Conservation (phyloP, 2,329 filamentous ascomycete species). For the Phyllosticta citribraziliensis region DNA sequence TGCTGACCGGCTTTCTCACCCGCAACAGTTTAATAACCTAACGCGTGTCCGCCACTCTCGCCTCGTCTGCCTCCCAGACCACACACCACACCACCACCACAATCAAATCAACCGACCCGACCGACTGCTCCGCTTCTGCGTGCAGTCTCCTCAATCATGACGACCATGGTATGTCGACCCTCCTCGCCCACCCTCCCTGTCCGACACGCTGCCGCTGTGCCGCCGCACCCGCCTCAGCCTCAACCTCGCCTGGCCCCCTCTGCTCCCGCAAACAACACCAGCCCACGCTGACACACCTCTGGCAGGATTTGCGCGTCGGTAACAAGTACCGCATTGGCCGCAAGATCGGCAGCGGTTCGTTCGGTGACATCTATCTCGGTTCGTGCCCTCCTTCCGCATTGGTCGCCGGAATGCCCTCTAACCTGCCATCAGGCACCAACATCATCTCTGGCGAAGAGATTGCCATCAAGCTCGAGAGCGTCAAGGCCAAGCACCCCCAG, state of each 20-base stretch:
- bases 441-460: constrained; percentile 99
- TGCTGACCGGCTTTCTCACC: constrained; percentile 28
- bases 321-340: constrained; percentile 99
- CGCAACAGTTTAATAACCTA: constrained; percentile 27
- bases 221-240: constrained; percentile 6
- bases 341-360: constrained; percentile 96
- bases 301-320: constrained; percentile 91
- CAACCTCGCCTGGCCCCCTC: constrained; percentile 10
- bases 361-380: constrained; percentile 95
- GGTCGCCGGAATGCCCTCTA: constrained; percentile 1
- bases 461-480: constrained; percentile 97
- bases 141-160: constrained; percentile 37
- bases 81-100: constrained; percentile 19
- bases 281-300: constrained; percentile 15
- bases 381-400: constrained; percentile 19
- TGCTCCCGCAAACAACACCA: constrained; percentile 9
- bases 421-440: constrained; percentile 63
- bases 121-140: constrained; percentile 5
- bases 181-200: constrained; percentile 23
- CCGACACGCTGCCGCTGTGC: constrained; percentile 16
- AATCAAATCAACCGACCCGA: constrained; percentile 12
- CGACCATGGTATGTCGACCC: constrained; percentile 48
- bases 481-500: constrained; percentile 99
- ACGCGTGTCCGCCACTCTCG: constrained; percentile 11
- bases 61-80: constrained; percentile 2